Conservation (phyloP, 2,329 filamentous ascomycete species). For the Claviceps sorghi region DNA sequence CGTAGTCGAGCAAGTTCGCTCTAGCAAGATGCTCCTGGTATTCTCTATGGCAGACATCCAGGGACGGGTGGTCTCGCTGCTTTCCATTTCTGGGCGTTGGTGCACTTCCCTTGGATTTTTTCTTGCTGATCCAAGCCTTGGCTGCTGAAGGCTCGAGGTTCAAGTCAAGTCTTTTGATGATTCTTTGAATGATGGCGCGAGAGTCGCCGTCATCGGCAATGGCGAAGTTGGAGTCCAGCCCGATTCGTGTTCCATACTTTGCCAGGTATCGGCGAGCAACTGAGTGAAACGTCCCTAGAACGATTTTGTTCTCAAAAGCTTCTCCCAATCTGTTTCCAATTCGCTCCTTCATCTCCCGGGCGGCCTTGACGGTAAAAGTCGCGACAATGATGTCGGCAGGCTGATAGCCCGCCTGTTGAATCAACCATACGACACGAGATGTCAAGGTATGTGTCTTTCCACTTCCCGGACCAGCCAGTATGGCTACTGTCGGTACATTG, state of each 20-base stretch:
- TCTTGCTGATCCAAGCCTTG: conserved; percentile 61
- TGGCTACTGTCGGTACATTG: conserved; percentile 41
- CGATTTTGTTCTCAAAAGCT: conserved; percentile 57
- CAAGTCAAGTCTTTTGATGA: conserved; percentile 60
- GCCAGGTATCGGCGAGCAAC: conserved; percentile 75
- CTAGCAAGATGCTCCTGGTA: conserved; percentile 64
- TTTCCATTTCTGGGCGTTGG: conserved; percentile 26
- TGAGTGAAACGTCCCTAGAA: conserved; percentile 90
- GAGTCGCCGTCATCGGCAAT: conserved; percentile 81
- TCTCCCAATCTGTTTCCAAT: conserved; percentile 71
- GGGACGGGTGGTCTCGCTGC: conserved; percentile 37
- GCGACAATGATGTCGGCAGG: conserved; percentile 88
- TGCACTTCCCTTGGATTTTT: conserved; percentile 41
- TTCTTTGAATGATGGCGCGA: conserved; percentile 62
- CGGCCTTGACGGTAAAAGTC: conserved; percentile 93
- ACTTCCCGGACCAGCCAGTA: conserved; percentile 52
- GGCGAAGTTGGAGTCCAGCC: conserved; percentile 67
- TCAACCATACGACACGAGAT: conserved; percentile 77
- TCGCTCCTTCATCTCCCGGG: conserved; percentile 81
- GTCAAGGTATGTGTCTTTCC: conserved; percentile 95
- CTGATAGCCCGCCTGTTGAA: conserved; percentile 54
- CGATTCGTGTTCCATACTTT: conserved; percentile 72
- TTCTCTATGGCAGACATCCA: conserved; percentile 52
- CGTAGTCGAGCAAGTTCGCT: conserved; percentile 83
- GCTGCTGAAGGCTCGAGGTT: conserved; percentile 55